These are phyloP conservation scores for Candida golubevii DNA, from an alignment of 805 yeast genomes.

Conservation along the genomic window DNA sequence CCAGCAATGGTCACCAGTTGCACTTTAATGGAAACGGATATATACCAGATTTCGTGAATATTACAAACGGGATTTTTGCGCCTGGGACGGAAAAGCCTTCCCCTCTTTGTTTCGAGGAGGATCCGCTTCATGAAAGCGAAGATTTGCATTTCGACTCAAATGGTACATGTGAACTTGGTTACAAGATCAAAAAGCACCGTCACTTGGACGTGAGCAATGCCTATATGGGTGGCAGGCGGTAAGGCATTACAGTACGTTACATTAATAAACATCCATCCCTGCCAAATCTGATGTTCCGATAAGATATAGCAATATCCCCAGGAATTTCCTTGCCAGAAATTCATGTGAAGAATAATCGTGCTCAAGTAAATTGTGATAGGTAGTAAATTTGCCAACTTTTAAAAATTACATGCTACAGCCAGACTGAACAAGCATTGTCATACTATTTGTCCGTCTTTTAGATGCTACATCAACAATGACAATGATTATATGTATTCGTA, in stretches of 20 bases:
- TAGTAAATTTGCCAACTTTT: no score
- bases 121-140: conserved; percentile 8
- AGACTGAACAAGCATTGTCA: no score
- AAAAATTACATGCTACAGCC: no score
- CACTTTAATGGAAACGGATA: background rate
- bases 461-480: background rate
- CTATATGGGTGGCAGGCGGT: conserved; percentile 23
- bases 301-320: no score
- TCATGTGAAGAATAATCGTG: no score
- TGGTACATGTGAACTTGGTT: conserved; percentile 40
- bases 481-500: conserved; percentile 20
- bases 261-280: no score
- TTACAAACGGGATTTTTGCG: background rate
- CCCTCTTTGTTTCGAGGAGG: conserved; percentile 7
- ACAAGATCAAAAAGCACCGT: conserved; percentile 39
- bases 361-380: no score
- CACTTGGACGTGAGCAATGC: conserved; percentile 37
- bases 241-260: no score
- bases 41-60: background rate
- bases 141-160: conserved; percentile 21
- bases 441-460: no score
- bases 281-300: no score
- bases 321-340: no score
- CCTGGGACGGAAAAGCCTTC: background rate
- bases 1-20: background rate